phyloP scores from a whole-genome alignment of 2,329 filamentous ascomycete genomes.

The Colletotrichum ledebouriae region DNA sequence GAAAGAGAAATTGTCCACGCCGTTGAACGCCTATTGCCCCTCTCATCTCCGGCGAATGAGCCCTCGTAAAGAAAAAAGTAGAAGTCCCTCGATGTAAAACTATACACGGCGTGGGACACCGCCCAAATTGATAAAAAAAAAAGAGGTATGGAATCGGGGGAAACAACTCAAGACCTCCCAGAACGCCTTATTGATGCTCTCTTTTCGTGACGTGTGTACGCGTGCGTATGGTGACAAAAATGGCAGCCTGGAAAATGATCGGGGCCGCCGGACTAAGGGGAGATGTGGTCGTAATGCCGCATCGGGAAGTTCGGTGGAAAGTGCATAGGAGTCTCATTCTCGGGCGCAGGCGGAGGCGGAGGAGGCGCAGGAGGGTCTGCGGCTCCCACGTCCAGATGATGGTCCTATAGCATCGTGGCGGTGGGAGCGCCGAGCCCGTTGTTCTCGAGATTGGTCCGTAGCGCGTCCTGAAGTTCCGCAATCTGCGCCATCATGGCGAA shows the following conservation, averaged over 20 bases:
- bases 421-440: constrained; percentile 54
- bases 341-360: constrained; percentile 17
- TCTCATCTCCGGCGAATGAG: constrained; percentile 10
- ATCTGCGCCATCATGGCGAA: constrained; percentile 64
- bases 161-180: constrained; percentile 21
- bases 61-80: constrained; percentile 7
- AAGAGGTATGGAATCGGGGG: constrained; percentile 28
- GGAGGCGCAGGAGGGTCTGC: background rate
- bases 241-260: constrained; percentile 27
- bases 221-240: constrained; percentile 18
- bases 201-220: constrained; percentile 28
- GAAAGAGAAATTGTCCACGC: background rate
- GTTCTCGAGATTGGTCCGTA: constrained; percentile 48
- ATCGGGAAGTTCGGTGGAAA: constrained; percentile 24
- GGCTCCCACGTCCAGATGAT: constrained; percentile 45
- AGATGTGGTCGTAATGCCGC: constrained; percentile 36
- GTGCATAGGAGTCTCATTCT: constrained; percentile 1
- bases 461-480: constrained; percentile 58
- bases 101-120: constrained; percentile 25
- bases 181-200: constrained; percentile 41
- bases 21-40: constrained; percentile 16
- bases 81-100: constrained; percentile 3
- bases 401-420: constrained; percentile 56
- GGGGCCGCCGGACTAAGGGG: constrained; percentile 34
- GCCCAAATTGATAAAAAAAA: constrained; percentile 8